Percentiles rank a stretch among this genome's conserved stretches.
These are phyloP conservation scores for Spiromyces aspiralis DNA, from an alignment of 371 early-diverging fungal species.

Conservation along the genomic window DNA sequence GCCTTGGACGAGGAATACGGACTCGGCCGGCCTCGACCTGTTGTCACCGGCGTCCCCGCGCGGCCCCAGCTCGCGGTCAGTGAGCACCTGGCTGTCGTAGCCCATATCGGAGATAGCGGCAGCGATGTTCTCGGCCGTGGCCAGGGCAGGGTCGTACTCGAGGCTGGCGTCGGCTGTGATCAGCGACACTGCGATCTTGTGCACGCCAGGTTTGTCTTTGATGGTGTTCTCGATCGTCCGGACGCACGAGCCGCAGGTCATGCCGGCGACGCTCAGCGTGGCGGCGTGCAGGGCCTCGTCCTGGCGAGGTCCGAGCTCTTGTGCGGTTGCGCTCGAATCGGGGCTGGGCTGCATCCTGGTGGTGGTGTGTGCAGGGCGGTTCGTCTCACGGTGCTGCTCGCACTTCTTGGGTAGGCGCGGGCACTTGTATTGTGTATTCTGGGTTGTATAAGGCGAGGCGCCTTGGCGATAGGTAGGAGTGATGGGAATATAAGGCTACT, in stretches of 20 bases:
- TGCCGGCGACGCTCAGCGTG: conserved; percentile 63
- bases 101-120: not conserved
- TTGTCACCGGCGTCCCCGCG: too few species aligned
- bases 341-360: too few species aligned
- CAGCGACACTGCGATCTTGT: not conserved
- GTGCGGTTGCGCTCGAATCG: too few species aligned
- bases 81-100: not conserved
- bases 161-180: not conserved
- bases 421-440: too few species aligned
- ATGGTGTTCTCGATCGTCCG: conserved; percentile 56
- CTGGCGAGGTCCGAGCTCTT: too few species aligned
- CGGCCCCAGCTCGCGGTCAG: not conserved
- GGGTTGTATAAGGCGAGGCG: too few species aligned
- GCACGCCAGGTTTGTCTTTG: conserved; percentile 38
- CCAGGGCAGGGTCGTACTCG: not conserved
- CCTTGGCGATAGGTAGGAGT: too few species aligned
- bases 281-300: not conserved
- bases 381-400: too few species aligned
- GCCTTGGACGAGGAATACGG: conserved; percentile 32
- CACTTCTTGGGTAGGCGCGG: too few species aligned
- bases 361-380: too few species aligned
- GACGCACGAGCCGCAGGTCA: conserved; percentile 76
- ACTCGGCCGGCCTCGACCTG: not conserved
- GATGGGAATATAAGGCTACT: too few species aligned
- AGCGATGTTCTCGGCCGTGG: not conserved